Evolutionary conservation across 73 alveolate genomes (phyloP).

Genomic region (Tetrahymena malaccensis): DNA sequence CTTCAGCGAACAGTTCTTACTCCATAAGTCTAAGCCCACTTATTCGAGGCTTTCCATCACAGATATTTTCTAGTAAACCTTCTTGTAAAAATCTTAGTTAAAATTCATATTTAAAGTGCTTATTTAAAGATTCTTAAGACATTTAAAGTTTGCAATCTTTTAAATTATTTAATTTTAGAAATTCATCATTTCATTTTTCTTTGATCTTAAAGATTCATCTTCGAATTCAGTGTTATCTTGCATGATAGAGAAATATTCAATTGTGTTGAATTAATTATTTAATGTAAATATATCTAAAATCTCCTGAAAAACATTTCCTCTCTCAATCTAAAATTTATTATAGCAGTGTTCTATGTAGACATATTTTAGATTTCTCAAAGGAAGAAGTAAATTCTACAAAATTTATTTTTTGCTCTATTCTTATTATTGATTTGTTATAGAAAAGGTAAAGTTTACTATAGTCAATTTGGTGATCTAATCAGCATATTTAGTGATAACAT

Average conservation of each 20-base stretch:
- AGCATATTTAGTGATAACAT: neutral
- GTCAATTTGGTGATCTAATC: neutral
- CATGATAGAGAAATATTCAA: neutral
- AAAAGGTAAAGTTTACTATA: neutral
- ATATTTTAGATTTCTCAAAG: neutral
- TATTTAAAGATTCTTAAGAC: neutral
- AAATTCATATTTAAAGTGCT: neutral
- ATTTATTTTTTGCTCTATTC: neutral
- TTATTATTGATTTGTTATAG: neutral
- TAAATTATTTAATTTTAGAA: neutral
- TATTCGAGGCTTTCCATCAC: neutral
- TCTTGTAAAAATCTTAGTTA: neutral
- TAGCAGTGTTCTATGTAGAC: neutral
- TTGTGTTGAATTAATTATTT: neutral
- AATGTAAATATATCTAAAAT: neutral
- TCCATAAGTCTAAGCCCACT: neutral
- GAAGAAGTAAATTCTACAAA: neutral
- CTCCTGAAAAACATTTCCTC: neutral
- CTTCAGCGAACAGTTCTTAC: neutral
- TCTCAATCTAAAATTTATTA: neutral
- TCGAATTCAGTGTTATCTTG: neutral
- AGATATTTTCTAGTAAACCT: neutral
- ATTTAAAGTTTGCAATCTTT: neutral
- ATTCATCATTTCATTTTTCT: neutral
- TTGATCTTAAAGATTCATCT: neutral